Conservation (phyloP, 2,329 filamentous ascomycete species). For the Ophiostoma montium region DNA sequence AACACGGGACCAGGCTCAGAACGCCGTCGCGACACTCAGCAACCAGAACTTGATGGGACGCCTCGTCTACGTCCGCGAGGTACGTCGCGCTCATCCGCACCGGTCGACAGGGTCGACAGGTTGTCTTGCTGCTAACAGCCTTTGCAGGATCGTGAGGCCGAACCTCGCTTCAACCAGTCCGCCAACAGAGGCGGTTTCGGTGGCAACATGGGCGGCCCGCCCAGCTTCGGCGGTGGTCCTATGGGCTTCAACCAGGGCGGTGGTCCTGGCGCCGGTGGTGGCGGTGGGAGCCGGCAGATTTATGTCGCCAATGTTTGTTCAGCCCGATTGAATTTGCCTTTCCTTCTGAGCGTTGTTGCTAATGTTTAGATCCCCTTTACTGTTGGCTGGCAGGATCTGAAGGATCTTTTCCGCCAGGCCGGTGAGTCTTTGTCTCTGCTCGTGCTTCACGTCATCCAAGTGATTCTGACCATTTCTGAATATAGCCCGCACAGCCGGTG, state of each 20-base stretch:
- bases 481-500: conserved; percentile 51
- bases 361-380: conserved; percentile 73
- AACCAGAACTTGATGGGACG: conserved; percentile 98
- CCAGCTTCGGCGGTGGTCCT: conserved; percentile 19
- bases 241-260: conserved; percentile 34
- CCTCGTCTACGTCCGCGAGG: conserved; percentile 96
- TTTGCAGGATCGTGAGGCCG: conserved; percentile 81
- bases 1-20: conserved; percentile 96
- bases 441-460: not conserved
- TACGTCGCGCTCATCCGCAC: conserved; percentile 27
- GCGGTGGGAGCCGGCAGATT: conserved; percentile 65
- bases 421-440: conserved; percentile 42
- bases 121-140: not conserved
- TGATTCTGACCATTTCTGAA: not conserved
- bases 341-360: no score
- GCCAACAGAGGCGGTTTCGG: conserved; percentile 49
- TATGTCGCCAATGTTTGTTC: conserved; percentile 95
- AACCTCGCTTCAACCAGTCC: conserved; percentile 83
- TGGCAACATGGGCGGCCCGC: conserved; percentile 19
- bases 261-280: conserved; percentile 31
- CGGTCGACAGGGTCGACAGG: no score
- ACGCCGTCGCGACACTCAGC: conserved; percentile 92
- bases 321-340: no score
- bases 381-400: conserved; percentile 96
- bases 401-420: conserved; percentile 96